A percentile compares a stretch with the other conserved stretches of the same genome.
These are phyloP conservation scores for Xerocomus tenax DNA, from an alignment of 1,284 basidiomycete species.

Conservation along the genomic window DNA sequence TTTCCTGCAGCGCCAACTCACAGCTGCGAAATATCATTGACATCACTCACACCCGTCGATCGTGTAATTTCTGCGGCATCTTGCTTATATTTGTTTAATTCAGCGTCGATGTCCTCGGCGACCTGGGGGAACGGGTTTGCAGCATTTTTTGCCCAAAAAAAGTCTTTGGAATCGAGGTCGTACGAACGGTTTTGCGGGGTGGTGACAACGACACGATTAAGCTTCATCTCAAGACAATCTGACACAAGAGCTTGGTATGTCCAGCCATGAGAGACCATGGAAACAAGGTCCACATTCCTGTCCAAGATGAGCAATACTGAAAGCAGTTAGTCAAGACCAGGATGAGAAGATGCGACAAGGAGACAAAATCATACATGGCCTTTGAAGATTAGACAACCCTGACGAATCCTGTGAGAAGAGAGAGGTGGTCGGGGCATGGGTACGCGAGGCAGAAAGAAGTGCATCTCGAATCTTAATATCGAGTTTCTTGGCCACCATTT, in stretches of 20 bases:
- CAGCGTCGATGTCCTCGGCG: slow-evolving; percentile 92
- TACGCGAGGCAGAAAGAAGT: slow-evolving; percentile 70
- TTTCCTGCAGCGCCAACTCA: slow-evolving; percentile 34
- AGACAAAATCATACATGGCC: slow-evolving; percentile 57
- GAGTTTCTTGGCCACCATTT: slow-evolving; percentile 94
- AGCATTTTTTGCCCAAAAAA: slow-evolving; percentile 97
- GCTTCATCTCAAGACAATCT: slow-evolving; percentile 93
- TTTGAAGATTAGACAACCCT: slow-evolving; percentile 66
- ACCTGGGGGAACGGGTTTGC: slow-evolving; percentile 97
- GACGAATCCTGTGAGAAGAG: slow-evolving; percentile 68
- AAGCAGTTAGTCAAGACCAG: slow-evolving; percentile 8
- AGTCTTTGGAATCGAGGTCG: slow-evolving; percentile 96
- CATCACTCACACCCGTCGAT: slow-evolving; percentile 91
- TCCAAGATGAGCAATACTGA: slow-evolving; percentile 89
- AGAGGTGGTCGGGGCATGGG: slow-evolving; percentile 44
- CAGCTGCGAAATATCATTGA: slow-evolving; percentile 92
- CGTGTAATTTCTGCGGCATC: slow-evolving; percentile 97
- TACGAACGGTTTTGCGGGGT: slow-evolving; percentile 79
- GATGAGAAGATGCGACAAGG: neutral
- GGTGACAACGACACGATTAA: slow-evolving; percentile 86
- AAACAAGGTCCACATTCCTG: slow-evolving; percentile 90
- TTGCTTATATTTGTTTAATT: slow-evolving; percentile 90
- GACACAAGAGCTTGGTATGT: slow-evolving; percentile 98
- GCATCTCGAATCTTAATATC: slow-evolving; percentile 91
- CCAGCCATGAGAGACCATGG: slow-evolving; percentile 96